Evolutionary conservation across 345 rosid species (phyloP).

Genomic region (Eucalyptus curtisii): DNA sequence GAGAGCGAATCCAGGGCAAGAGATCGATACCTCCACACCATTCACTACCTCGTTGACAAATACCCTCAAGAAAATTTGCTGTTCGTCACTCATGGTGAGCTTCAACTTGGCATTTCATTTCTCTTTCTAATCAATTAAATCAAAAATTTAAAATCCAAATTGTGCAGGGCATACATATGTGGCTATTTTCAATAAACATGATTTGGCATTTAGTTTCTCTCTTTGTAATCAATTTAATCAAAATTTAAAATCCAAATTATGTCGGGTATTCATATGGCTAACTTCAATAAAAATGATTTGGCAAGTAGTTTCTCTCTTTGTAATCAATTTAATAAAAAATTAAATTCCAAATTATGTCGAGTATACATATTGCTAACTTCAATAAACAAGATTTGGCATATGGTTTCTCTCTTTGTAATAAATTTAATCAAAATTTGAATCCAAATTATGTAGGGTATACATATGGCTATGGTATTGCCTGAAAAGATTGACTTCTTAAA

Average conservation of each 20-base stretch:
- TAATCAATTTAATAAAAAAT: no score
- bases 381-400: not conserved
- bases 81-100: conserved; percentile 75
- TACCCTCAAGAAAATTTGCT: conserved; percentile 75
- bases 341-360: no score
- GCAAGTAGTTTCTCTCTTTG: no score
- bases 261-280: not conserved
- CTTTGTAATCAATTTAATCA: not conserved
- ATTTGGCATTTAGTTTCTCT: no score
- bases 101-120: not conserved
- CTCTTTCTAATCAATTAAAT: not conserved
- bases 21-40: conserved; percentile 30
- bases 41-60: conserved; percentile 54
- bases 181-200: not conserved
- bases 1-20: conserved; percentile 31
- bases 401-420: not conserved
- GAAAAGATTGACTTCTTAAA: not conserved
- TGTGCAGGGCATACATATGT: not conserved
- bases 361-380: not conserved
- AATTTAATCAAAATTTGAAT: not conserved
- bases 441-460: not conserved
- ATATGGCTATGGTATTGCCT: not conserved
- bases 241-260: not conserved
- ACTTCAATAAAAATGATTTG: not conserved
- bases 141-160: not conserved